Percentiles rank a stretch among this genome's conserved stretches.
phyloP scores from a whole-genome alignment of 129 eudicot species.

The Helianthus tuberosus region DNA sequence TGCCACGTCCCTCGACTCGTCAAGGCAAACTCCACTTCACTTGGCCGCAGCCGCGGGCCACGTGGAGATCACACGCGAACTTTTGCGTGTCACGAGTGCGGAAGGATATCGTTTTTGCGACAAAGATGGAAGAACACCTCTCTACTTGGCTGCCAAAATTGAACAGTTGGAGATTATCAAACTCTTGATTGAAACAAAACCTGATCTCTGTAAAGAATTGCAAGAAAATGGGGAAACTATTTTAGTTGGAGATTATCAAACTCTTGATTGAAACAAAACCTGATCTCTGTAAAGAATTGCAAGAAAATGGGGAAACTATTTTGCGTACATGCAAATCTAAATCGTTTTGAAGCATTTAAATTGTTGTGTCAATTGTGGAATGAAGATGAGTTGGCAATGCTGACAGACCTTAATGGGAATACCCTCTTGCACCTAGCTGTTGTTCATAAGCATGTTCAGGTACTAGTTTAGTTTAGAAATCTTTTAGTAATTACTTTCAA shows the following conservation, averaged over 20 bases:
- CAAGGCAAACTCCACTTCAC: slow-evolving; percentile 30
- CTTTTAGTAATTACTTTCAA: too few relatives aligned
- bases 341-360: slow-evolving; percentile 29
- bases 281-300: slow-evolving; percentile 16
- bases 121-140: slow-evolving; percentile 31
- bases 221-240: slow-evolving; percentile 25
- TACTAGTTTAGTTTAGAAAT: not conserved
- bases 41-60: slow-evolving; percentile 29
- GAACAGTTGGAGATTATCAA: slow-evolving; percentile 23
- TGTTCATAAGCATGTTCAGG: slow-evolving; percentile 29
- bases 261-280: slow-evolving; percentile 6
- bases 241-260: slow-evolving; percentile 17
- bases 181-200: not conserved
- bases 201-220: slow-evolving; percentile 22
- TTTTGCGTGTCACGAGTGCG: slow-evolving; percentile 19
- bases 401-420: slow-evolving; percentile 18
- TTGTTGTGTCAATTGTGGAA: slow-evolving; percentile 25
- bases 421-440: slow-evolving; percentile 35
- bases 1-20: slow-evolving; percentile 17
- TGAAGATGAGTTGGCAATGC: slow-evolving; percentile 26
- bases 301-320: slow-evolving; percentile 24
- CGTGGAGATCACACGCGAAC: slow-evolving; percentile 21
- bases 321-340: slow-evolving; percentile 23
- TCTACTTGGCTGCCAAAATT: slow-evolving; percentile 26
- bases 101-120: slow-evolving; percentile 20